Base-by-base conservation (phyloP, 2,329 filamentous ascomycete genomes). In the Atkinsonella texensis region DNA sequence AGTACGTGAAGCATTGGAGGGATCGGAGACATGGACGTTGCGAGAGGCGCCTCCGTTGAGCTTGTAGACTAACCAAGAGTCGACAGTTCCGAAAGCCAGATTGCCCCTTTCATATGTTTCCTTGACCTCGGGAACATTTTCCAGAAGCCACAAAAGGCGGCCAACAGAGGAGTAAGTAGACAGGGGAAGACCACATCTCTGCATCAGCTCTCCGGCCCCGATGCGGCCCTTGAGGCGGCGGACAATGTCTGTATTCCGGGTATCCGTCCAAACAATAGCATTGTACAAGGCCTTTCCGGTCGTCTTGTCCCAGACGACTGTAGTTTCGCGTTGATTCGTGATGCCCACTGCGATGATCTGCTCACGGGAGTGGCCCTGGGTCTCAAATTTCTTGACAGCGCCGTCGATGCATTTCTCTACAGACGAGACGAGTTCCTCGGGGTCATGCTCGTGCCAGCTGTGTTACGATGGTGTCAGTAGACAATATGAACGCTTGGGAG, bases 401-500 rank as follows among this genome's bases (percentile, higher is more conserved):
- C 80, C 79, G 58, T 89, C 84, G 57, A 93, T 88, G 67, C 87
- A 93, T 57, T 75, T 73, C 61, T 86, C 78, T 23, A 89, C 85
- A 1, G 86, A 86, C 49, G 74, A 72, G 38, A 90, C 69, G 54
- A 93, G 75, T 68, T 90, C 86, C 54, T 80, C 73, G 10, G 87
- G 86, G 60, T 91, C 85, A 66, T 91, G 87, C 68, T 93, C 87
- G 67, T 91, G 85, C 87, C 86, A 91, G 64, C 86, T 89, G 33
- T 20, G 12, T 9, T 9, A n/a, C n/a, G 31, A 11, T 64, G 33
- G 51, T 12, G 49, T 48, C 11, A 44, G 47, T 28, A 4, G 28
- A 28, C 51, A 40, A 51, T 18, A 9, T 40, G 20, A n/a, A 17
- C 10, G 40, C 9, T 23, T 18, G 11, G 20, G n/a, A 46, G 9